These are phyloP conservation scores for Phytophthora syringae DNA, from an alignment of 352 stramenopile genomes.

Conservation along the genomic window DNA sequence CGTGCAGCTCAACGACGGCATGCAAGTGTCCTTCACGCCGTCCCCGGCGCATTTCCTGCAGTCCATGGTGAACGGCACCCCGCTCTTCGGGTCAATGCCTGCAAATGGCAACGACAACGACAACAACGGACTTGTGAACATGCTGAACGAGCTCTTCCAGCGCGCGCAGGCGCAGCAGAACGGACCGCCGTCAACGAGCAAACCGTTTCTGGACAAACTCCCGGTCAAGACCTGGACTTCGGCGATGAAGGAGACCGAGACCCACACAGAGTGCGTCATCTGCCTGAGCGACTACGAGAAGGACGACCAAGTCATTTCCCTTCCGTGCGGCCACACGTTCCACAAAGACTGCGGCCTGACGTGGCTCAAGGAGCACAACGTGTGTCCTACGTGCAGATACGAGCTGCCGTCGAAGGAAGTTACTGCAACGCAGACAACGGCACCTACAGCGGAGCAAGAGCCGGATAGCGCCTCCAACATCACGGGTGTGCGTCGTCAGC, in stretches of 20 bases:
- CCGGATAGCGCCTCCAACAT: constrained; percentile 29
- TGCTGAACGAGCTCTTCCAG: constrained; percentile 72
- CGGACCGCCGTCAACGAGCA: constrained; percentile 73
- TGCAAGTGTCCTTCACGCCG: constrained; percentile 56
- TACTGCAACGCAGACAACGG: neutral
- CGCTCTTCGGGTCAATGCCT: constrained; percentile 23
- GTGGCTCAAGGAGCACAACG: constrained; percentile 82
- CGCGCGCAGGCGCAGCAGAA: constrained; percentile 66
- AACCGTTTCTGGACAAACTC: constrained; percentile 69
- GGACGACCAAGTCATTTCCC: constrained; percentile 63
- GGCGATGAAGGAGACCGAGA: constrained; percentile 48
- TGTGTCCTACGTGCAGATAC: constrained; percentile 79
- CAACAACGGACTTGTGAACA: constrained; percentile 43
- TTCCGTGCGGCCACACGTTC: constrained; percentile 80
- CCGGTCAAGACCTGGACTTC: constrained; percentile 65
- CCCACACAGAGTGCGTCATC: constrained; percentile 75
- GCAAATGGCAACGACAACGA: constrained; percentile 8
- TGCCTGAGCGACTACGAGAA: constrained; percentile 79
- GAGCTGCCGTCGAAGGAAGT: constrained; percentile 57
- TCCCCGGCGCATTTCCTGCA: constrained; percentile 46
- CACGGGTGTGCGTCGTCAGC: constrained; percentile 49
- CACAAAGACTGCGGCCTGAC: constrained; percentile 80
- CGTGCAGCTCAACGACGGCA: constrained; percentile 65
- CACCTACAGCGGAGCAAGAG: constrained; percentile 17
- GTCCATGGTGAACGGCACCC: constrained; percentile 41